These are phyloP conservation scores for Tulasnella sp. DNA, from an alignment of 768 basidiomycete species.

Conservation along the genomic window DNA sequence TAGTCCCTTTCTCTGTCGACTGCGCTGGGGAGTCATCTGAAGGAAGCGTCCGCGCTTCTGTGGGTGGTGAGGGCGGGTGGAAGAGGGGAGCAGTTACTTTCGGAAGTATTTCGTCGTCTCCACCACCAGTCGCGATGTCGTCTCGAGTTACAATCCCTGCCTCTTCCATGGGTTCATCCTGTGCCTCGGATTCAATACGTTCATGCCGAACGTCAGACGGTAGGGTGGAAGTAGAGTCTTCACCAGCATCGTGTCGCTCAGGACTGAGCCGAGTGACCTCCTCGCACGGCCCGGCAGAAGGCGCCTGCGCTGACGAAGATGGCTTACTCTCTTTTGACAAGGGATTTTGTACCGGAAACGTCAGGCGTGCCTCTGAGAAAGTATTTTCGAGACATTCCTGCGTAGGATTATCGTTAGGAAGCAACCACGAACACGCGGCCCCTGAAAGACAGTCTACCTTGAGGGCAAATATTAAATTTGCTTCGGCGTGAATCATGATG, in stretches of 20 bases:
- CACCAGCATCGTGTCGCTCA: too few species aligned
- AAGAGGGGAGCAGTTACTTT: too few species aligned
- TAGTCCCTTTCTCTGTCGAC: too few species aligned
- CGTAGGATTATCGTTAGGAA: slow-evolving; percentile 3
- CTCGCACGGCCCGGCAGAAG: too few species aligned
- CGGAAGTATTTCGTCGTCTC: background rate
- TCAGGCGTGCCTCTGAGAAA: slow-evolving; percentile 61
- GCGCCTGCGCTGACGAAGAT: background rate
- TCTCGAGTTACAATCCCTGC: background rate
- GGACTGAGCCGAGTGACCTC: too few species aligned
- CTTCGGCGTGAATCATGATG: slow-evolving; percentile 80
- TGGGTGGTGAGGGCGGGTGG: too few species aligned
- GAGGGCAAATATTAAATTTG: slow-evolving; percentile 59
- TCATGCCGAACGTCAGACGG: too few species aligned
- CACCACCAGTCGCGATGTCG: background rate
- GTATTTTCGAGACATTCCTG: slow-evolving; percentile 54
- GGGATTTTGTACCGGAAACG: slow-evolving; percentile 41
- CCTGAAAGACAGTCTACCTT: slow-evolving; percentile 39
- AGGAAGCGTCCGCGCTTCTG: too few species aligned
- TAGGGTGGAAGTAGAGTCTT: too few species aligned
- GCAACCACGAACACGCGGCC: too few species aligned
- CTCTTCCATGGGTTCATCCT: background rate
- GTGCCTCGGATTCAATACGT: background rate
- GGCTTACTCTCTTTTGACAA: background rate
- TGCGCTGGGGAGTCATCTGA: too few species aligned